Conservation (phyloP, 805 yeast genomes). For the Geotrichum ghanense region DNA sequence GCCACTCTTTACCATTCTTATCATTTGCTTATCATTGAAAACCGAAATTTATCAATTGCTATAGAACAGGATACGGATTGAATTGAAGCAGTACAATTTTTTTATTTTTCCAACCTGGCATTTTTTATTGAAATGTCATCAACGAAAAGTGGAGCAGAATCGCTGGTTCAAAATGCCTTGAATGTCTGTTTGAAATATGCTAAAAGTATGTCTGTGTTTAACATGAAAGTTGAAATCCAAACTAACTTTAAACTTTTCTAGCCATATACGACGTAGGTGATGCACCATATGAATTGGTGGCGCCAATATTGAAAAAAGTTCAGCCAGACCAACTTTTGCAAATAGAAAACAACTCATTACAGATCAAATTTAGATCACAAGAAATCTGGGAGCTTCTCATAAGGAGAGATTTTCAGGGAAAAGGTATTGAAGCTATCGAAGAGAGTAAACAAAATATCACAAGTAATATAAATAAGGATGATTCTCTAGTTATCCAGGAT, state of each 20-base stretch:
- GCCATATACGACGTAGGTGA: constrained; percentile 29
- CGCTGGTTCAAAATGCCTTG: background rate
- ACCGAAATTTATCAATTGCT: background rate
- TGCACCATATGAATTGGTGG: constrained; percentile 26
- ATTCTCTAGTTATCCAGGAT: too few relatives aligned
- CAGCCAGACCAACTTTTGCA: constrained; percentile 24
- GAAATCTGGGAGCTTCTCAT: constrained; percentile 26
- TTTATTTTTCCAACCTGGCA: background rate
- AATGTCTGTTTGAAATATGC: background rate
- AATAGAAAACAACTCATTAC: constrained; percentile 23
- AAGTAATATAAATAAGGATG: too few relatives aligned
- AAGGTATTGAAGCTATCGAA: constrained; percentile 18
- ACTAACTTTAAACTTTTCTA: constrained; percentile 4
- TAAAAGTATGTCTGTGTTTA: background rate
- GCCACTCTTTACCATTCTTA: too few relatives aligned
- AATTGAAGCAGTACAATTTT: too few relatives aligned
- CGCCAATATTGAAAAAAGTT: constrained; percentile 25
- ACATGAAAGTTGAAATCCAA: background rate
- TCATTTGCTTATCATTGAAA: background rate
- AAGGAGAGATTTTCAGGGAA: constrained; percentile 23
- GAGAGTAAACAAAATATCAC: background rate
- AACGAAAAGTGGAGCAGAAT: background rate
- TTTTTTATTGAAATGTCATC: background rate
- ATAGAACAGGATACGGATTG: too few relatives aligned
- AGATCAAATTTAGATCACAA: constrained; percentile 20